phyloP scores from a whole-genome alignment of 2,329 filamentous ascomycete species.

The Ilyonectria sp. region DNA sequence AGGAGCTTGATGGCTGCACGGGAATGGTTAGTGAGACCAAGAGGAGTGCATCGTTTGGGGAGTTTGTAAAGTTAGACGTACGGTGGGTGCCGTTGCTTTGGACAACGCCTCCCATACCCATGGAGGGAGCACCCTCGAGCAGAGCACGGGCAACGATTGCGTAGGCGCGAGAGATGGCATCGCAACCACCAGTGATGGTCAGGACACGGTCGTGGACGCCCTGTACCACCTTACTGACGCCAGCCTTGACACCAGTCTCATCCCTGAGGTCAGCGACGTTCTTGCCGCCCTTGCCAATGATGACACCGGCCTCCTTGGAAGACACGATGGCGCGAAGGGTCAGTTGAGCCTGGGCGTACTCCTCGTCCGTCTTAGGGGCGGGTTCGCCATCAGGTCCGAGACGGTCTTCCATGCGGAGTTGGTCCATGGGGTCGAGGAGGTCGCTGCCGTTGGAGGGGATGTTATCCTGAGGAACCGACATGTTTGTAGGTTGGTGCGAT shows the following conservation, averaged over 20 bases:
- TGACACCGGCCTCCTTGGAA: conserved; percentile 98
- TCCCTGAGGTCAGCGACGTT: conserved; percentile 98
- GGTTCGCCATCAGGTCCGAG: conserved; percentile 83
- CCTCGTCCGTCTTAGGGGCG: conserved; percentile 93
- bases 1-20: conserved; percentile 90
- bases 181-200: conserved; percentile 92
- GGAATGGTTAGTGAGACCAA: conserved; percentile 31
- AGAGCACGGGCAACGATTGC: conserved; percentile 92
- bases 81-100: conserved; percentile 93
- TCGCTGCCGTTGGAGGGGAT: conserved; percentile 73
- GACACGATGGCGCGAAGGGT: conserved; percentile 98
- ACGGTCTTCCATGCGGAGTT: conserved; percentile 76
- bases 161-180: conserved; percentile 92
- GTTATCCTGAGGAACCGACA: conserved; percentile 75
- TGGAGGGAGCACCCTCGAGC: conserved; percentile 91
- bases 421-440: conserved; percentile 73
- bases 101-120: conserved; percentile 95
- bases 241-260: conserved; percentile 97
- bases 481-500: conserved; percentile 54
- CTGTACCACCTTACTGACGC: conserved; percentile 98
- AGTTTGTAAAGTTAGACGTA: conserved; percentile 59
- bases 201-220: conserved; percentile 97
- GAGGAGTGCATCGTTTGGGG: not conserved
- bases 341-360: conserved; percentile 93
- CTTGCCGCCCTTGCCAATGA: conserved; percentile 98